Conservation (phyloP, 106 monocot species). For the Allium cepa region DNA sequence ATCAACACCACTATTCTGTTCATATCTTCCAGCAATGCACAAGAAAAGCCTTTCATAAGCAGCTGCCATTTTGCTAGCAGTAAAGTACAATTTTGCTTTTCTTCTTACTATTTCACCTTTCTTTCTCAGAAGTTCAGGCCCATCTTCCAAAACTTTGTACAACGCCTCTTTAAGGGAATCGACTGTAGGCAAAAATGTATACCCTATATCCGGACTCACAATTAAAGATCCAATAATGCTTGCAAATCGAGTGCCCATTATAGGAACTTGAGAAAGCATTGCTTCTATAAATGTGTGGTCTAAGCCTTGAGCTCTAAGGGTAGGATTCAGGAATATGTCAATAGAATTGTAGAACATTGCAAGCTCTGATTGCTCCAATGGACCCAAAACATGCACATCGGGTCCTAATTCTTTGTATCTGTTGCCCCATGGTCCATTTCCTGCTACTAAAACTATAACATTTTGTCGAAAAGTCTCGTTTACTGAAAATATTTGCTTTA, state of each 20-base stretch:
- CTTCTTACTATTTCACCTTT: slow-evolving; percentile 46
- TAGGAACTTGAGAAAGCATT: slow-evolving; percentile 57
- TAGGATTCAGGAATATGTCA: slow-evolving; percentile 71
- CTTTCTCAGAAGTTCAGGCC: slow-evolving; percentile 22
- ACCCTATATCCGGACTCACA: slow-evolving; percentile 42
- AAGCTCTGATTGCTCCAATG: slow-evolving; percentile 44
- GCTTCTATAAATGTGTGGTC: slow-evolving; percentile 88
- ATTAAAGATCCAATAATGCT: slow-evolving; percentile 71
- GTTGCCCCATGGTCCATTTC: slow-evolving; percentile 76
- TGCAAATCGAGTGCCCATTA: slow-evolving; percentile 65
- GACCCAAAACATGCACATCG: slow-evolving; percentile 51
- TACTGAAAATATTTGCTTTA: slow-evolving; percentile 43
- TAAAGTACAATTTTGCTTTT: slow-evolving; percentile 45
- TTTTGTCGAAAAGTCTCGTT: slow-evolving; percentile 18
- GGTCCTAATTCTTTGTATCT: slow-evolving; percentile 51
- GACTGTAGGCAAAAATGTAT: slow-evolving; percentile 61
- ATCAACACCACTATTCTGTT: slow-evolving; percentile 6
- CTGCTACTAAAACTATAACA: slow-evolving; percentile 55
- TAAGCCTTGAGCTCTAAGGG: slow-evolving; percentile 71
- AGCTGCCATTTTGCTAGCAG: slow-evolving; percentile 61
- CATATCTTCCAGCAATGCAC: slow-evolving; percentile 32
- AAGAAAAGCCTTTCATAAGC: slow-evolving; percentile 86
- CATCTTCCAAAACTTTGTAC: slow-evolving; percentile 28
- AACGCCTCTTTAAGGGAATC: slow-evolving; percentile 45
- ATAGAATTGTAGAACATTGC: slow-evolving; percentile 65